Base-by-base conservation (phyloP, 805 yeast genomes). In the Yarrowia sp. region DNA sequence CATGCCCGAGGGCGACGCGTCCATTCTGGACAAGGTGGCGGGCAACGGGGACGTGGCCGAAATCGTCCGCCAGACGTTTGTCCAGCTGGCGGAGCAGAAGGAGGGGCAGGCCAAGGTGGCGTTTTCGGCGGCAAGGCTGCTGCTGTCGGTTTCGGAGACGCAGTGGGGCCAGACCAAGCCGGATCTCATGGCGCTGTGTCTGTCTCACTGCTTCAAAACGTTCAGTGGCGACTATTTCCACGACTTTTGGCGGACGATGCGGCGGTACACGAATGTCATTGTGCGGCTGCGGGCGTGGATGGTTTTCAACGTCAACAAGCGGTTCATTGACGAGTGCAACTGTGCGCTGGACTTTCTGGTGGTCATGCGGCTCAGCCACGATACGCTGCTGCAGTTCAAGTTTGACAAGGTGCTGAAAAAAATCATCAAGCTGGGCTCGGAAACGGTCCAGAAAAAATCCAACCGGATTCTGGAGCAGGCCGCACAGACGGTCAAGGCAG, bases 331-430 rank as follows among this genome's bases (percentile, higher is more conserved):
- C 14, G 51, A 58, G 51, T 58, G 63, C n/a, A 17, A 28, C 1
- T 16, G n/a, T 8, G 63, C 63, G 3, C 32, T 58, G 41, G 63
- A 58, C 24, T 58, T 58, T 32, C 10, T 58, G 49, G 32, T 43
- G 28, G 51, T 58, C 2, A 30, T 58, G 52, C 21, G 63, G 6
- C 40, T 58, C 12, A 19, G 40, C 6, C 51, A 58, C 21, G 63
- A 41, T 7, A 43, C 36, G 6, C 49, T 58, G 38, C 38, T 32
- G 22, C 51, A 58, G 40, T 58, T 58, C 63, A 58, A 58, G 51
- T 58, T 41, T 21, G 63, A 58, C 38, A 58, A 58, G 51, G 63
- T 58, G 51, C 51, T 58, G 32, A 58, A 58, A n/a, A 58, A 58
- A 7, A 30, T 58, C 24, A 43, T 58, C 51, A 58, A 58, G 32